Base-by-base conservation (phyloP, 371 early-diverging fungal genomes). In the Mucor racemosus region DNA sequence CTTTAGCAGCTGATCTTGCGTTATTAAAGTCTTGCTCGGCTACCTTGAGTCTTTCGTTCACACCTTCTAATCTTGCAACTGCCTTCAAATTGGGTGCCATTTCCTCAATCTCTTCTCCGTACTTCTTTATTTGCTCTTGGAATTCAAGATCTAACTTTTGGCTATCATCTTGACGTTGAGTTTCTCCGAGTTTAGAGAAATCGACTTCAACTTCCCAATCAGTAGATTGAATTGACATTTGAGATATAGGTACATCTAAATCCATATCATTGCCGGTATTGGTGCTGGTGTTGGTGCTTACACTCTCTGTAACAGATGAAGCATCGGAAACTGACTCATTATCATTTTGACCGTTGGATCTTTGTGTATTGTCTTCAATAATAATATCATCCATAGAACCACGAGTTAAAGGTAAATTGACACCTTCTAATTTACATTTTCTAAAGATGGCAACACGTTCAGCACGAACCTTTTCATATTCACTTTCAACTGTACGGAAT, bases 21-120 rank as follows among this genome's bases (percentile, higher is more conserved):
- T 73, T 74, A 50, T 90, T 91, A 75, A 95, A 97, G 62, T 94
- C 94, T 9, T 84, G 84, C 41, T 94, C 95, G 6, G 94, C 91
- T 36, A 89, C 88, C 46, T 80, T 87, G 44, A 95, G 71, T 60
- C 94, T 92, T 34, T 80, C 82, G 59, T 94, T 91, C 0, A 94
- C 92, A 7, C 91, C 92, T 60, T 92, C 94, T 64, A 96, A 82
- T 66, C 92, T 89, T 65, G 95, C 93, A 64, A 90, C 82, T 0
- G 95, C 95, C 53, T 94, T 90, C 69, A 96, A 81, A 70, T 95
- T 96, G 5, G 97, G 98, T 5, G 94, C 93, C 77, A 97, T 81
- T 53, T 88, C 82, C 33, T 96, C 97, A 65, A 97, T 91, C 50
- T 96, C 94, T 0, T 78, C 78, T 0, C 84, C 60, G 9, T 93